Evolutionary conservation across 768 basidiomycete species (phyloP).

Genomic region (Lactifluus hygrophoroides): DNA sequence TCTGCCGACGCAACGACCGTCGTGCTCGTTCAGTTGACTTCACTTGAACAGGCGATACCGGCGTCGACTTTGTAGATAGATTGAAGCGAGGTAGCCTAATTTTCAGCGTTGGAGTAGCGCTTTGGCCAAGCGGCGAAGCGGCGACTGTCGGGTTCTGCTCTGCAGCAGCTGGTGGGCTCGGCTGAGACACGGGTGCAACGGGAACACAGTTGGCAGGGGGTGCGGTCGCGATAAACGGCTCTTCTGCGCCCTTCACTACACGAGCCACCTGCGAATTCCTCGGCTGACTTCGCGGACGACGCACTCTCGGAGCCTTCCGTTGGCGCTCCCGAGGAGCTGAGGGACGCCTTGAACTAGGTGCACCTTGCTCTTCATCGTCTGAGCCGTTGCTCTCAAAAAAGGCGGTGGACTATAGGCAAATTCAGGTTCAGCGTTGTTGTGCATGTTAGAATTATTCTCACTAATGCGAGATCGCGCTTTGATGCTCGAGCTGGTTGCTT

Average conservation of each 20-base stretch:
- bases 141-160: constrained; percentile 3
- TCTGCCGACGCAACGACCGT: constrained; percentile 16
- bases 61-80: constrained; percentile 5
- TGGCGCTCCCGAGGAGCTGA: constrained; percentile 7
- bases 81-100: constrained; percentile 17
- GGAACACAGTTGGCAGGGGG: background rate
- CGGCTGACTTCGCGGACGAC: constrained; percentile 8
- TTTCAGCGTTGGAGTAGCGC: constrained; percentile 11
- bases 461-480: constrained; percentile 18
- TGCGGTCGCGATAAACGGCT: background rate
- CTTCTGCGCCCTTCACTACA: constrained; percentile 2
- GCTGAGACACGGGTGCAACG: background rate
- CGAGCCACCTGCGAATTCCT: background rate
- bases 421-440: background rate
- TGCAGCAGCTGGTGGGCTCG: background rate
- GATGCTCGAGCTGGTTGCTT: constrained; percentile 20
- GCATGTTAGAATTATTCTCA: background rate
- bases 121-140: background rate
- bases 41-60: constrained; percentile 6
- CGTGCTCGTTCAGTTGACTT: constrained; percentile 11
- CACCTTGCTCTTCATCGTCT: constrained; percentile 8
- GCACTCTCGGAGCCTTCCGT: constrained; percentile 5
- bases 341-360: background rate
- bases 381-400: constrained; percentile 15
- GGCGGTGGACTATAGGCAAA: background rate